These are phyloP conservation scores for Akanthomyces lecanii DNA, from an alignment of 2,329 filamentous ascomycete species.

Conservation along the genomic window DNA sequence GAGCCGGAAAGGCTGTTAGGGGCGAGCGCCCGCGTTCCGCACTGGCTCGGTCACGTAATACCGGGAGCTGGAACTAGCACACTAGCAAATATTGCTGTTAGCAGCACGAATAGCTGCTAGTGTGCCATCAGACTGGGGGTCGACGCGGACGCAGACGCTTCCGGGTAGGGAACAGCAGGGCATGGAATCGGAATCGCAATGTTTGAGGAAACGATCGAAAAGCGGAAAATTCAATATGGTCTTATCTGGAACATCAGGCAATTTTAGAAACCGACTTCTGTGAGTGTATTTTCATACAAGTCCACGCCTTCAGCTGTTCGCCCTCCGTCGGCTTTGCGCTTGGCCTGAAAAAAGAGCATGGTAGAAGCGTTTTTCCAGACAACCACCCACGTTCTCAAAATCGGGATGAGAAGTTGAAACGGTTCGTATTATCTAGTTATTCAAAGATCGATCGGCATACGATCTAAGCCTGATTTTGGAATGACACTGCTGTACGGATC, in stretches of 20 bases:
- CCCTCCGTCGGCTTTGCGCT: background rate
- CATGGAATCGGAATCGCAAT: slow-evolving; percentile 11
- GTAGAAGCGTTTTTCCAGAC: too few species aligned
- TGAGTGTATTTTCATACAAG: background rate
- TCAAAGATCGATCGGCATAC: too few species aligned
- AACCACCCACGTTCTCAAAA: too few species aligned
- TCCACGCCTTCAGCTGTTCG: too few species aligned
- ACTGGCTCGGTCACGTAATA: background rate
- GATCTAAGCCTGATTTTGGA: too few species aligned
- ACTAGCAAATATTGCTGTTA: background rate
- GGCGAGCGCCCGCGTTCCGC: background rate
- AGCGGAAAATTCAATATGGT: background rate
- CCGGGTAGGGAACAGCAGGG: background rate
- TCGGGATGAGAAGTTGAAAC: too few species aligned
- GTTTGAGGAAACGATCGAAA: background rate
- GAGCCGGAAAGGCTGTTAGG: background rate
- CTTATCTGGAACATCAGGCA: background rate
- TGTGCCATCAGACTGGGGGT: background rate
- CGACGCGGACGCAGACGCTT: background rate
- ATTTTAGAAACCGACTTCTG: background rate
- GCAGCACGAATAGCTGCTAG: background rate
- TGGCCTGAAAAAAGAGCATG: too few species aligned
- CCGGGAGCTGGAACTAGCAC: background rate
- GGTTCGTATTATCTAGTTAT: too few species aligned
- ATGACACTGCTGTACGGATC: too few species aligned